Conservation (phyloP, 2,329 filamentous ascomycete species). For the Karstenula rhodostoma region DNA sequence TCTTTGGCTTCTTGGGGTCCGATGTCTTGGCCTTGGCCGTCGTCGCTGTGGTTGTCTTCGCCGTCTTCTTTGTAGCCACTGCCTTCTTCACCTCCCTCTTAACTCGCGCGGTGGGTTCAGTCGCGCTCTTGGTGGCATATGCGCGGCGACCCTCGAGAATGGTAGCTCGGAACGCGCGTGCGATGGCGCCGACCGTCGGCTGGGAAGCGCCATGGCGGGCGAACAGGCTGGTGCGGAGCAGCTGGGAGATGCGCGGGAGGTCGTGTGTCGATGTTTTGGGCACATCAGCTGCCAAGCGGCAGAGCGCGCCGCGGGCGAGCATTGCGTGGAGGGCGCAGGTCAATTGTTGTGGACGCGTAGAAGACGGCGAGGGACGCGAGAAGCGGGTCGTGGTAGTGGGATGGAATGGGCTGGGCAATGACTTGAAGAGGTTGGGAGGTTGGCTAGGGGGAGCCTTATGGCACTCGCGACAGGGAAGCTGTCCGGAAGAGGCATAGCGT, state of each 20-base stretch:
- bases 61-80: constrained; percentile 32
- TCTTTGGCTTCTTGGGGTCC: constrained; percentile 34
- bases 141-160: constrained; percentile 33
- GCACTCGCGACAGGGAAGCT: neutral
- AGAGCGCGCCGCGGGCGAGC: constrained; percentile 47
- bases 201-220: constrained; percentile 32
- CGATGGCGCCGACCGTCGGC: constrained; percentile 29
- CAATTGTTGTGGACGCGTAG: constrained; percentile 17
- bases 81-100: constrained; percentile 37
- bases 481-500: neutral
- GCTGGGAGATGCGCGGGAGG: constrained; percentile 44
- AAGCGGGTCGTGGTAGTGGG: constrained; percentile 26
- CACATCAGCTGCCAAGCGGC: constrained; percentile 45
- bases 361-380: constrained; percentile 19
- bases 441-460: constrained; percentile 6
- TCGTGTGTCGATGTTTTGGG: constrained; percentile 47
- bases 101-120: constrained; percentile 44
- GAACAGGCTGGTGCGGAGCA: constrained; percentile 35
- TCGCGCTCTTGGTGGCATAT: constrained; percentile 45
- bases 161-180: constrained; percentile 33
- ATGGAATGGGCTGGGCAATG: constrained; percentile 16
- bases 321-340: constrained; percentile 30
- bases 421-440: constrained; percentile 15
- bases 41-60: constrained; percentile 17
- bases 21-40: constrained; percentile 18